Evolutionary conservation across 768 basidiomycete genomes (phyloP), one percentile per base, ranked within the genome.

Genomic region (Postia placenta): DNA sequence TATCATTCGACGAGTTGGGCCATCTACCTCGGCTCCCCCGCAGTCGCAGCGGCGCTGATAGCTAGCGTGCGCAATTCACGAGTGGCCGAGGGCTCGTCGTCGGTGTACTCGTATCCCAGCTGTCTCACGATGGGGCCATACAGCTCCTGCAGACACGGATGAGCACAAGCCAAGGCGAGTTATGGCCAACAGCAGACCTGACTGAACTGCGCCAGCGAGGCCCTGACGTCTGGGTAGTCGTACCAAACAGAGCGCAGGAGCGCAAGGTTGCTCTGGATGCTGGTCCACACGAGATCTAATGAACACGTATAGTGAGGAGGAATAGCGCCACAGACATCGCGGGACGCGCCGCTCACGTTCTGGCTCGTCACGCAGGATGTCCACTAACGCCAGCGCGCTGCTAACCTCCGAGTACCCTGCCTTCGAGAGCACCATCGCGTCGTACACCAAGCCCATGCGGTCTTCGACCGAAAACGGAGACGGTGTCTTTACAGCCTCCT

Each of bases 381-480:
- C 71, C 38, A 92, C 72, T 39, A 97, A 72, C 20, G 78, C 80
- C 56, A 99, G 73, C 1, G 85, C 80, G 52, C 81, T 83, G 58
- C 89, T 91, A 26, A 91, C 74, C 50, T 81, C 74, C 42, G 82
- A 72, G 58, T 88, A 78, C 2, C 93, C 93, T 17, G 92, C 87
- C 60, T 83, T 81, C 43, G 90, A 78, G 25, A 97, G 76, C 1
- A 85, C 85, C 59, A 87, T 74, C 0, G 85, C 75, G 59, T 98
- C 96, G 42, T 85, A 78, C 19, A 95, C 80, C 22, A 99, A 73
- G 15, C 94, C 94, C 57, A 97, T 84, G 20, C 91, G 80, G 62
- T 99, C 95, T 49, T 89, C 83, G 51, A 92, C 69, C 1, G 84
- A 75, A 69, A 95, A 92, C 6, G 76, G 66, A 3, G 79, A 78